Evolutionary conservation across 2,329 filamentous ascomycete genomes (phyloP).

Genomic region (Elsinoe arachidis): DNA sequence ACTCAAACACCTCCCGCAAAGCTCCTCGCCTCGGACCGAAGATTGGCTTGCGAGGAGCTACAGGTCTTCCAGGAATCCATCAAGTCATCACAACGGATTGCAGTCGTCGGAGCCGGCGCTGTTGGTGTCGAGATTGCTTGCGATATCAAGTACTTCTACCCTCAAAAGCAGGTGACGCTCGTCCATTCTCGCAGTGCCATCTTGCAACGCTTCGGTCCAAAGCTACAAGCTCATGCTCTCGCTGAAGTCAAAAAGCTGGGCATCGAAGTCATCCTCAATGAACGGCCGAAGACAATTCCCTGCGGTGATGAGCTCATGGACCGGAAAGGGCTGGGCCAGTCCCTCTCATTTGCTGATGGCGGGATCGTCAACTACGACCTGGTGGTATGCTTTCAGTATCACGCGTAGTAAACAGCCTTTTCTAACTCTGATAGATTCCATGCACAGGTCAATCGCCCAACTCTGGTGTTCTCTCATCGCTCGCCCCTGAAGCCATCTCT

Average conservation of each 20-base stretch:
- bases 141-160: conserved; percentile 49
- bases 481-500: conserved; percentile 30
- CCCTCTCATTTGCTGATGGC: conserved; percentile 19
- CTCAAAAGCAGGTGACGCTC: conserved; percentile 48
- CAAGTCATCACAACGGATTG: neutral
- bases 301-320: conserved; percentile 2
- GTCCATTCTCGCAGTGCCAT: conserved; percentile 49
- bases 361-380: conserved; percentile 31
- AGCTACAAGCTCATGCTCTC: conserved; percentile 32
- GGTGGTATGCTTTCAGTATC: conserved; percentile 36
- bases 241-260: conserved; percentile 41
- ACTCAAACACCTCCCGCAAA: conserved; percentile 11
- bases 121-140: conserved; percentile 54
- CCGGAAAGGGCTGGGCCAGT: conserved; percentile 13
- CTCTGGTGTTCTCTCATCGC: conserved; percentile 38
- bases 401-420: conserved; percentile 13
- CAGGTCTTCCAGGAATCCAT: neutral
- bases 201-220: conserved; percentile 43
- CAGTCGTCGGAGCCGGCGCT: conserved; percentile 47
- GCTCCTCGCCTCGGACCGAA: conserved; percentile 1
- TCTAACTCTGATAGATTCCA: conserved; percentile 37
- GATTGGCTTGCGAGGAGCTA: conserved; percentile 6
- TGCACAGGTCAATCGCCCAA: conserved; percentile 53
- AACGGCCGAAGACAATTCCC: conserved; percentile 17
- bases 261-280: conserved; percentile 42